Base-by-base conservation (phyloP, 2,329 filamentous ascomycete genomes). In the Aspergillus japonicus region DNA sequence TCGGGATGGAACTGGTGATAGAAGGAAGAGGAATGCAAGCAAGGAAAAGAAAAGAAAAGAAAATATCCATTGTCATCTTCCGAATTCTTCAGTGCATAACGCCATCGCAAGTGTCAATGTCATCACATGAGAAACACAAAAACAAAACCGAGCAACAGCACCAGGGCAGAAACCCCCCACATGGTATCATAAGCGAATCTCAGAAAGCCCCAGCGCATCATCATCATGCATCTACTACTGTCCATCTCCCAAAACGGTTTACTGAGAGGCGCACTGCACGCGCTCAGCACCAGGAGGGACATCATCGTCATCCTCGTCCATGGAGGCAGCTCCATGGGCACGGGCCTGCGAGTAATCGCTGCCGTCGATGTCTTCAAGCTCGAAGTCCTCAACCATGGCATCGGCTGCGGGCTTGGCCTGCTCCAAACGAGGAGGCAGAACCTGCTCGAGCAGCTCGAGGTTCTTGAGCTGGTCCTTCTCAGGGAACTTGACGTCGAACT, bases 401-500 rank as follows among this genome's bases (percentile, higher is more conserved):
- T 98, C 93, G 29, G 83, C 70, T 5, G 94, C 92, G 50, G 92
- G 90, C 24, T 85, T 77, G 58, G 84, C 80, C 74, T 90, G 83
- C 44, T 88, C 74, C 44, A 85, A 76, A 59, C 87, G 89, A 2
- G 89, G 79, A 2, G 94, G 94, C n/a, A 99, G 86, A 57, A 96
- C 88, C 69, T 88, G 85, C 73, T 95, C 92, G 44, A 99, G 87
- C 12, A 88, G 83, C 59, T 91, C 86, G 68, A 96, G 90, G 63
- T 91, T 89, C 59, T 87, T 83, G 16, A 87, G 81, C 42, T 85
- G 75, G 73, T 86, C 82, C 81, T 88, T 89, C 72, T 91, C 89
- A 52, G 95, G 95, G 85, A 99, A 98, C 81, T 96, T 96, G 80
- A 99, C 92, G 72, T 91, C 89, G 81, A 99, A 99, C 75, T 96